Evolutionary conservation across 106 monocot genomes (phyloP).

Genomic region (Dendrobium officinale): DNA sequence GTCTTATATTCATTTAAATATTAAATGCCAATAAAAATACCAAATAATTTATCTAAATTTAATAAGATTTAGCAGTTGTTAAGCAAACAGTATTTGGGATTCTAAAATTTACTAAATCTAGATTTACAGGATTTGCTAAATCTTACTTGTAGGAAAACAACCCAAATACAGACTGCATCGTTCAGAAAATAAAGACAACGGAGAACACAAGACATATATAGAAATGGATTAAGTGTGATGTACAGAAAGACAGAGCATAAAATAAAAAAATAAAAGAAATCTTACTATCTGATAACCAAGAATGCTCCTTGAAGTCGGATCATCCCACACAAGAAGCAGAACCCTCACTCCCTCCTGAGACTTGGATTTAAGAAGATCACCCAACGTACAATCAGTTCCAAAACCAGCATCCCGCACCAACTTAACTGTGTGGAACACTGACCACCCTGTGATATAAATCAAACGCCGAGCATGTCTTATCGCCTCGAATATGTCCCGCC

Average conservation of each 20-base stretch:
- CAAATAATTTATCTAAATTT: no score
- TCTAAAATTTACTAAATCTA: neutral
- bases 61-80: neutral
- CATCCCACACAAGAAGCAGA: constrained; percentile 93
- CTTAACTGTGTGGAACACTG: constrained; percentile 67
- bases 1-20: no score
- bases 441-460: constrained; percentile 90
- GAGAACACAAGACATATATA: no score
- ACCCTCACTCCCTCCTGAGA: constrained; percentile 92
- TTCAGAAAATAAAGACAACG: neutral
- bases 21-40: no score
- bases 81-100: neutral
- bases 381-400: constrained; percentile 31
- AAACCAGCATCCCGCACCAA: constrained; percentile 46
- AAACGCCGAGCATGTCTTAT: constrained; percentile 55
- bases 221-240: neutral
- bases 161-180: neutral
- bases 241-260: neutral
- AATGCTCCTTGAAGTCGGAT: constrained; percentile 86
- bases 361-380: constrained; percentile 72
- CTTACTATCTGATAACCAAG: constrained; percentile 57
- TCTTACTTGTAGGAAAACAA: neutral
- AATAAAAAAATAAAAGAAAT: neutral
- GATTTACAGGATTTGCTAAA: neutral
- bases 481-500: constrained; percentile 69